phyloP scores from a whole-genome alignment of 352 stramenopile species.

The Phytophthora foliorum region DNA sequence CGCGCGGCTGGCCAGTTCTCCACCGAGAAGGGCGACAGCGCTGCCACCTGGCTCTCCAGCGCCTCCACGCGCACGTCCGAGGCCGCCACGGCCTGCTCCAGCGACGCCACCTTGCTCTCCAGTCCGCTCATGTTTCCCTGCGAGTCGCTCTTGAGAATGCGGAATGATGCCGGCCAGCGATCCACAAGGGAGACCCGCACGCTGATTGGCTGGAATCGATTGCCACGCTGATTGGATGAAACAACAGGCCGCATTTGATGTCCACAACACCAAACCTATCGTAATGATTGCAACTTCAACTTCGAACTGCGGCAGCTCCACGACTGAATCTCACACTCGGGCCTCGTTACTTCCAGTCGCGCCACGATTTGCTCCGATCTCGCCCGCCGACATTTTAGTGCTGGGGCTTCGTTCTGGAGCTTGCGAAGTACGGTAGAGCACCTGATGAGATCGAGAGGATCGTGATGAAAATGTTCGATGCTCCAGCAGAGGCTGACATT shows the following conservation, averaged over 20 bases:
- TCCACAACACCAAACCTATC: neutral
- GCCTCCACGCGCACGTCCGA: slow-evolving; percentile 34
- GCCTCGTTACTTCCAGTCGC: too few relatives aligned
- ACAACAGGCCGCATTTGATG: neutral
- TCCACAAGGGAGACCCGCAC: neutral
- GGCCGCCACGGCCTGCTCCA: slow-evolving; percentile 39
- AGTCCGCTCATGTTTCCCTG: slow-evolving; percentile 36
- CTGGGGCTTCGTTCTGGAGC: slow-evolving; percentile 2
- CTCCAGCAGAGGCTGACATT: neutral
- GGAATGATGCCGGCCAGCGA: neutral
- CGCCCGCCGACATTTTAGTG: too few relatives aligned
- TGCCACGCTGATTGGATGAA: neutral
- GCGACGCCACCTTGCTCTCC: slow-evolving; percentile 42
- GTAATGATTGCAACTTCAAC: neutral
- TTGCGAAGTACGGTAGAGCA: slow-evolving; percentile 1
- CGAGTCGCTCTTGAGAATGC: neutral
- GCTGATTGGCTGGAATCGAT: neutral
- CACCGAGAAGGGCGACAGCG: slow-evolving; percentile 36
- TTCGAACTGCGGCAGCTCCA: too few relatives aligned
- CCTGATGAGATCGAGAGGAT: slow-evolving; percentile 11
- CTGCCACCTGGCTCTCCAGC: slow-evolving; percentile 30
- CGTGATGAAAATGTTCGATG: slow-evolving; percentile 10
- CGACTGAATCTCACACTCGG: too few relatives aligned
- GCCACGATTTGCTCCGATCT: too few relatives aligned
- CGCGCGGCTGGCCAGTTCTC: slow-evolving; percentile 92